Conservation (phyloP, 2,329 filamentous ascomycete genomes). For the Aureobasidium musti region DNA sequence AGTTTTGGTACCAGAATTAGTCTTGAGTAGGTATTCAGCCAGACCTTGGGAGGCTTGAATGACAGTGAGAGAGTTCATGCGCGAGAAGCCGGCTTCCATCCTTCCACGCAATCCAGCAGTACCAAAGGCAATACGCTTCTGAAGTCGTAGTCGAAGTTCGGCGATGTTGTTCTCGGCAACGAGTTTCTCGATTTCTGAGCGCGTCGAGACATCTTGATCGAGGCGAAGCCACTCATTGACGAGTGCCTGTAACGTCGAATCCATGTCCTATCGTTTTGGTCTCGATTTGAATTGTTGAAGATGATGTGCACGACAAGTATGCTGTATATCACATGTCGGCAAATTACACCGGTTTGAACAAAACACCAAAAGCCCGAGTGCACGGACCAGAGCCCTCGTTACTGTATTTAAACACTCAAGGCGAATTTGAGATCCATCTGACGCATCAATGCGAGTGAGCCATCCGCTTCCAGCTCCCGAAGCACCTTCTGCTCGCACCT, state of each 20-base stretch:
- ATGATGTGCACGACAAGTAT: background rate
- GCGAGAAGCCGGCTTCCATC: slow-evolving; percentile 65
- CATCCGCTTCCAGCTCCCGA: no score
- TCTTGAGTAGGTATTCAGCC: slow-evolving; percentile 58
- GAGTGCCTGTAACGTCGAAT: slow-evolving; percentile 44
- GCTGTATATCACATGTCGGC: slow-evolving; percentile 14
- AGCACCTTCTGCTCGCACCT: no score
- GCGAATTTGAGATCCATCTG: no score
- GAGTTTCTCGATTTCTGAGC: slow-evolving; percentile 57
- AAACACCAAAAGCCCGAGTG: no score
- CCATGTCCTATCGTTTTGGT: background rate
- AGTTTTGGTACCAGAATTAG: slow-evolving; percentile 43
- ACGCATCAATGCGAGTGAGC: no score
- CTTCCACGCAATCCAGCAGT: slow-evolving; percentile 64
- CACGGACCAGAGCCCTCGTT: no score
- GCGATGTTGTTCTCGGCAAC: slow-evolving; percentile 47
- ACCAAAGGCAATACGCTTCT: slow-evolving; percentile 61
- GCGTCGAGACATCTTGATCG: slow-evolving; percentile 57
- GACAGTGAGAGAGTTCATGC: slow-evolving; percentile 45
- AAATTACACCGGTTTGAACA: no score
- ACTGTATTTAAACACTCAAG: no score
- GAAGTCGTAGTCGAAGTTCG: slow-evolving; percentile 57
- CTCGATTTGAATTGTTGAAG: background rate
- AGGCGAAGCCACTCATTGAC: slow-evolving; percentile 60
- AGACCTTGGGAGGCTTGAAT: slow-evolving; percentile 64